Percentiles rank a stretch among this genome's conserved stretches.
These are phyloP conservation scores for Penicillium sp. DNA, from an alignment of 2,329 filamentous ascomycete species.

Conservation along the genomic window DNA sequence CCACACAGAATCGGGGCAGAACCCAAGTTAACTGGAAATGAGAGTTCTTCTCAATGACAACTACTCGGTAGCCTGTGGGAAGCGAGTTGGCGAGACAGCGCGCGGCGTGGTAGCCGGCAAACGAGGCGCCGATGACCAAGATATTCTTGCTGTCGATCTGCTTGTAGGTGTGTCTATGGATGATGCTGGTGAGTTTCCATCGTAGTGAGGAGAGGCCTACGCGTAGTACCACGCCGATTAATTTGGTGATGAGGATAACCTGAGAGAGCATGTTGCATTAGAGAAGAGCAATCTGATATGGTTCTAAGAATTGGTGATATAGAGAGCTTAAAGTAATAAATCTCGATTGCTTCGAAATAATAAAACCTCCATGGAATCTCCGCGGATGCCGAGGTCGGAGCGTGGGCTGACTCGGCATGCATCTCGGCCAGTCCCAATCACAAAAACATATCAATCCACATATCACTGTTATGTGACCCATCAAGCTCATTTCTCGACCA, in stretches of 20 bases:
- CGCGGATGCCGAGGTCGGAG: no score
- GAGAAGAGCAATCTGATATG: no score
- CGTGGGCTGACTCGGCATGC: no score
- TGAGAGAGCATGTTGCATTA: conserved; percentile 1
- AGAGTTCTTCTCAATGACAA: conserved; percentile 61
- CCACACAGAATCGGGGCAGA: conserved; percentile 61
- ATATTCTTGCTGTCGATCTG: conserved; percentile 45
- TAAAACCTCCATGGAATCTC: no score
- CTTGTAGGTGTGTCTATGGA: conserved; percentile 17
- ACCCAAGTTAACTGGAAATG: conserved; percentile 65
- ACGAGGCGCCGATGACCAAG: conserved; percentile 60
- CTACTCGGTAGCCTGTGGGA: conserved; percentile 53
- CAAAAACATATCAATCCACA: no score
- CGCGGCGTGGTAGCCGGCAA: conserved; percentile 56
- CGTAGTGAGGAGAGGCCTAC: conserved; percentile 1
- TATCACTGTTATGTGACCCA: no score
- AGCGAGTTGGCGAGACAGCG: conserved; percentile 53
- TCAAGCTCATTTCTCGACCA: no score
- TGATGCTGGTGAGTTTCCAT: background rate
- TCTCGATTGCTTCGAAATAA: no score
- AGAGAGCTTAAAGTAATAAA: no score
- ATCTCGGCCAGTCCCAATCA: no score
- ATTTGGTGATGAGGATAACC: conserved; percentile 2
- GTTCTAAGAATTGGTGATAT: no score
- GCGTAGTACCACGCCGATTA: conserved; percentile 2